phyloP scores from a whole-genome alignment of 805 yeast genomes.

The Cyberlindnera saturnus region DNA sequence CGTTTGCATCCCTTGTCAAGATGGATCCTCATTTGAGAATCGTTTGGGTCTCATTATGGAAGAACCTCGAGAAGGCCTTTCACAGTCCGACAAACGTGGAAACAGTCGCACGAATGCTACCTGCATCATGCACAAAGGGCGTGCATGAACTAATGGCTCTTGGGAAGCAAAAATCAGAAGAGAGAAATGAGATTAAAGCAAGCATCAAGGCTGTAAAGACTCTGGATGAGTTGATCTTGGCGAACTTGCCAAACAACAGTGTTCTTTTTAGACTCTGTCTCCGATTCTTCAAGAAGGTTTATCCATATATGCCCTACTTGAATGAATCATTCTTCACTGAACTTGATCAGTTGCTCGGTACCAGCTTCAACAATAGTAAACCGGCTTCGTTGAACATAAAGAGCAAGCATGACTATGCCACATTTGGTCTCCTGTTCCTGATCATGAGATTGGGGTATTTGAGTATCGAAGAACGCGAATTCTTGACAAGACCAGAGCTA shows the following conservation, averaged over 20 bases:
- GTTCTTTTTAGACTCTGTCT: slow-evolving; percentile 12
- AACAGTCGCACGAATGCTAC: not conserved
- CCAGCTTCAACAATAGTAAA: slow-evolving; percentile 1
- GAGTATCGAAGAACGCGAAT: slow-evolving; percentile 13
- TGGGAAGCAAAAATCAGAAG: slow-evolving; percentile 9
- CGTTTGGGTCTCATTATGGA: slow-evolving; percentile 28
- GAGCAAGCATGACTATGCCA: slow-evolving; percentile 19
- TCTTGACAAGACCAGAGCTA: slow-evolving; percentile 8
- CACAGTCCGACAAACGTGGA: not conserved
- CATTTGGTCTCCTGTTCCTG: slow-evolving; percentile 17
- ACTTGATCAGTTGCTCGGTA: slow-evolving; percentile 10
- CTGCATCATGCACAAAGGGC: not conserved
- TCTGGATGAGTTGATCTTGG: slow-evolving; percentile 10
- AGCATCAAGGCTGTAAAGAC: not conserved
- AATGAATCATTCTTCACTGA: slow-evolving; percentile 20
- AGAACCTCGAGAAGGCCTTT: slow-evolving; percentile 6
- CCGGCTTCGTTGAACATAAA: slow-evolving; percentile 5
- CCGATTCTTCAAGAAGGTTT: slow-evolving; percentile 21
- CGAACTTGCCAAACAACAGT: slow-evolving; percentile 14
- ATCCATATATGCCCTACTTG: slow-evolving; percentile 22
- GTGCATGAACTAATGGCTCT: slow-evolving; percentile 7
- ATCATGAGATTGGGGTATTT: slow-evolving; percentile 19
- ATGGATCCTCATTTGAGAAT: slow-evolving; percentile 38
- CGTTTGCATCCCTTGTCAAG: slow-evolving; percentile 42
- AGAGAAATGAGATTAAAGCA: slow-evolving; percentile 4